Conservation (phyloP, 352 stramenopile genomes). For the Poterioochromonas sp. region DNA sequence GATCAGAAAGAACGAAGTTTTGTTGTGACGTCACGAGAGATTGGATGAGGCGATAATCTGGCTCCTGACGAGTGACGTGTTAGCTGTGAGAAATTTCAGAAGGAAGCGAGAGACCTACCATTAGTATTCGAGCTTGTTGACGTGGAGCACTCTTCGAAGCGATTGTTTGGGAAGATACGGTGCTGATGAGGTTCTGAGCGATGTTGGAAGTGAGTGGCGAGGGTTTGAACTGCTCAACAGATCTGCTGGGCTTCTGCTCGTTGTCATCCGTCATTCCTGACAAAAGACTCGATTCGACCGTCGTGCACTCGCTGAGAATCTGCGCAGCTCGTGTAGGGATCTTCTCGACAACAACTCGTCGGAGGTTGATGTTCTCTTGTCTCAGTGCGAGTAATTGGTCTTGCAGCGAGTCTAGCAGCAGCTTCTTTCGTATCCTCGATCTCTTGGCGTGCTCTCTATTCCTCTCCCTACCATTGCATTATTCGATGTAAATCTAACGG, state of each 20-base stretch:
- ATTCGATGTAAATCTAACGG: background rate
- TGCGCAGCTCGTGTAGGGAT: constrained; percentile 56
- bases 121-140: too few species aligned
- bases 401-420: constrained; percentile 63
- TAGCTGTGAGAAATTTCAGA: too few species aligned
- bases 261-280: background rate
- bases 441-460: constrained; percentile 35
- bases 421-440: constrained; percentile 66
- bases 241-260: background rate
- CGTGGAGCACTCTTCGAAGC: too few species aligned
- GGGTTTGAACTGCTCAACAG: background rate
- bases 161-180: background rate
- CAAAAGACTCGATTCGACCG: background rate
- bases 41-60: constrained; percentile 44
- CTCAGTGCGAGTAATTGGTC: constrained; percentile 63
- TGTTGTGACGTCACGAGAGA: constrained; percentile 43
- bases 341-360: constrained; percentile 55
- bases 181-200: background rate
- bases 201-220: background rate
- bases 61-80: constrained; percentile 38
- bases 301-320: constrained; percentile 55
- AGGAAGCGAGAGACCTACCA: too few species aligned
- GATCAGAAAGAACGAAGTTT: constrained; percentile 48
- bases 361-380: constrained; percentile 57
- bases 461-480: background rate